A percentile compares a stretch with the other conserved stretches of the same genome.
These are phyloP conservation scores for Neckera pumila DNA, from an alignment of 225 moss, liverwort and hornwort species.

Conservation along the genomic window DNA sequence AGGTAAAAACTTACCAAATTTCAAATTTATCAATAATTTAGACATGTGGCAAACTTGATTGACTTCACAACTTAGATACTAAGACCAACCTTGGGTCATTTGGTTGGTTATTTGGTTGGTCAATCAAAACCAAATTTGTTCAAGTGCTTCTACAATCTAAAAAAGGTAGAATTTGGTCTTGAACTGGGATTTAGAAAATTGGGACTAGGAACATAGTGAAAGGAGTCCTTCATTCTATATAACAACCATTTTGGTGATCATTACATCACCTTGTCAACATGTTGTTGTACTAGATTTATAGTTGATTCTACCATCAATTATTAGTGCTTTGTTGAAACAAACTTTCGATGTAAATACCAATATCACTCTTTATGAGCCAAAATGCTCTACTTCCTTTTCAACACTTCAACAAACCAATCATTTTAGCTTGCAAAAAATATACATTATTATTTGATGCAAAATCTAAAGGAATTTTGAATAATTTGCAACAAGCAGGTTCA, in stretches of 20 bases:
- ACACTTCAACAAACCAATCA: background rate
- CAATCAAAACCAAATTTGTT: background rate
- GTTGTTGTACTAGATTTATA: background rate
- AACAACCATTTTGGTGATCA: background rate
- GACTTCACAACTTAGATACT: fast-evolving
- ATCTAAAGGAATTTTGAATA: background rate
- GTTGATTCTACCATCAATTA: fast-evolving
- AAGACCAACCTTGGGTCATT: background rate
- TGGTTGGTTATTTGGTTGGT: background rate
- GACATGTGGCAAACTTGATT: background rate
- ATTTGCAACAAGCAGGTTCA: background rate
- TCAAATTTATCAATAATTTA: too few relatives aligned
- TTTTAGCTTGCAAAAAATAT: background rate
- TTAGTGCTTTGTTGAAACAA: background rate
- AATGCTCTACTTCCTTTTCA: background rate
- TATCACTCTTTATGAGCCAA: background rate
- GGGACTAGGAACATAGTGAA: fast-evolving
- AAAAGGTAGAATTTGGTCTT: background rate
- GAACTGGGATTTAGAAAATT: fast-evolving
- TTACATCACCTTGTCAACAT: background rate
- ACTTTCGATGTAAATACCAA: background rate
- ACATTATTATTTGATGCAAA: background rate
- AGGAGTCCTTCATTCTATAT: background rate
- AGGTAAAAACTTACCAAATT: background rate
- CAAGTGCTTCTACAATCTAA: background rate